Evolutionary conservation across 768 basidiomycete genomes (phyloP), one percentile per base, ranked within the genome.

Genomic region (Hortiboletus campestris): DNA sequence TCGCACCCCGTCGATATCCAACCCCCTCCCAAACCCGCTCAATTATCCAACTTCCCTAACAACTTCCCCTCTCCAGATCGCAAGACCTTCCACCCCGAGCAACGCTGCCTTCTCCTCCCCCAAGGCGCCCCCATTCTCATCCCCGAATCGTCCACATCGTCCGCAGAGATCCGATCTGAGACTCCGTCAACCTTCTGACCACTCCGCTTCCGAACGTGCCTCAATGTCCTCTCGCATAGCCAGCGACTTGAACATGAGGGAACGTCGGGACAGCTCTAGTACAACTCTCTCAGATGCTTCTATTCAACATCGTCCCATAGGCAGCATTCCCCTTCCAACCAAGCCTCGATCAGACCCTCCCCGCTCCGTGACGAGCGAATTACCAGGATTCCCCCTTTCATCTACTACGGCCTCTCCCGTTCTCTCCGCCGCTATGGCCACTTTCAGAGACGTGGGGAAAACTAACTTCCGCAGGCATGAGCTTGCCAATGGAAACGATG

Each of bases 111-210:
- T 71, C 42, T 73, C 75, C 25, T 73, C 75, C 25, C 77, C 78
- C 53, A 75, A 70, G 53, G 65, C 68, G 48, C 69, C 74, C 53
- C 68, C 73, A 35, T 75, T 75, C 54, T 69, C 78, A 42, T 72
- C 78, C 14, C 73, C 78, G 11, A 72, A 74, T 57, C 82, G 81
- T 17, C 86, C 87, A 17, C 75, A 80, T 47, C 80, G 87, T 45
- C 88, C 88, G 14, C 81, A 83, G 65, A 75, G 86, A 65, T 89
- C 87, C 14, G 88, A 87, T 46, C 71, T 84, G 39, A 78, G 88
- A 67, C 75, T 74, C 50, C 78, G 84, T 34, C 72, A 76, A 53
- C 68, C 72, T 50, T 79, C 83, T 20, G 84, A 86, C 46, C 74
- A 81, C 58, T 78, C 80, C 41, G 71, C 66, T 31, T 79, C 81